A percentile compares a stretch with the other conserved stretches of the same genome.
Conservation (phyloP, 129 eudicot species). For the Deinandra increscens region DNA sequence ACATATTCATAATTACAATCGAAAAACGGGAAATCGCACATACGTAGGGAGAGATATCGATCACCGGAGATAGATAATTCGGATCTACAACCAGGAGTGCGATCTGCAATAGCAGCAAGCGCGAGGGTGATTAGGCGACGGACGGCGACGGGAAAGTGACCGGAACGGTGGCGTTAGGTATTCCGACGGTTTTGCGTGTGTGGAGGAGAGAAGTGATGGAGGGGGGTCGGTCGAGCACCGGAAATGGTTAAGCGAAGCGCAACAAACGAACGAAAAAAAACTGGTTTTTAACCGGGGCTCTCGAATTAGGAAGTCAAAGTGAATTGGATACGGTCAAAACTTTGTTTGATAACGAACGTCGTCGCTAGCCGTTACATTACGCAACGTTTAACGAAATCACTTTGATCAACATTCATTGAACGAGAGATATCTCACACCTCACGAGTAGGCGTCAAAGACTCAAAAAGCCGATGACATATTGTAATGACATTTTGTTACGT, state of each 20-base stretch:
- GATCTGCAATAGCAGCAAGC: constrained; percentile 20
- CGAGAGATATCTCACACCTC: too few relatives aligned
- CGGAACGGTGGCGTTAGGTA: constrained; percentile 17
- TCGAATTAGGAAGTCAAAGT: constrained; percentile 12
- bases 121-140: not conserved
- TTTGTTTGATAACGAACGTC: not conserved
- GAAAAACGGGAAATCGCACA: not conserved
- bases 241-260: constrained; percentile 33
- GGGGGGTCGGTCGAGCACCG: constrained; percentile 16
- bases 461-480: too few relatives aligned
- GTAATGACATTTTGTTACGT: too few relatives aligned
- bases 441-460: too few relatives aligned
- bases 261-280: constrained; percentile 2
- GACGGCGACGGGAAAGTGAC: not conserved
- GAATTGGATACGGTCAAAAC: constrained; percentile 19
- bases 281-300: not conserved
- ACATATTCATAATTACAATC: not conserved
- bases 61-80: constrained; percentile 11
- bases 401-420: too few relatives aligned
- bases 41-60: constrained; percentile 10
- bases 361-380: not conserved
- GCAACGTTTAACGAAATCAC: too few relatives aligned
- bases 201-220: constrained; percentile 22
- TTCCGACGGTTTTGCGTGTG: constrained; percentile 24
- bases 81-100: constrained; percentile 21